These are phyloP conservation scores for Candida incommunis DNA, from an alignment of 805 yeast genomes.

Conservation along the genomic window DNA sequence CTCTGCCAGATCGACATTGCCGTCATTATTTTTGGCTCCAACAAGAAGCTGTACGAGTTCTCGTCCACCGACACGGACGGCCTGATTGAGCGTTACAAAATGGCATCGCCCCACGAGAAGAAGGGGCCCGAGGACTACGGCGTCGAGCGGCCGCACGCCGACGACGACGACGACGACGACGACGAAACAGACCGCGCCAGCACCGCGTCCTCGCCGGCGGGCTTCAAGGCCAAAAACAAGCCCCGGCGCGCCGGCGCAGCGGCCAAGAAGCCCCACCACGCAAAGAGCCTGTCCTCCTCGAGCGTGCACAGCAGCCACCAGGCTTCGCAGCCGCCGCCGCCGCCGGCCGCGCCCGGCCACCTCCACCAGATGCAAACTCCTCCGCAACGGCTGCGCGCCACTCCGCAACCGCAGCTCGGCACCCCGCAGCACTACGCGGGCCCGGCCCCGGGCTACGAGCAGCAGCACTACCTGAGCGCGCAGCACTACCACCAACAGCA, in stretches of 20 bases:
- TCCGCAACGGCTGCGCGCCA: neutral
- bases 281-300: neutral
- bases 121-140: slow-evolving; percentile 1
- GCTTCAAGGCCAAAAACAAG: neutral
- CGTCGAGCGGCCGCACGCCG: slow-evolving; percentile 2
- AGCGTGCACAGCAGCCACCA: neutral
- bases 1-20: slow-evolving; percentile 89
- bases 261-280: neutral
- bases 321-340: neutral
- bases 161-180: slow-evolving; percentile 9
- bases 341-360: neutral
- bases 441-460: neutral
- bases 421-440: neutral
- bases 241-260: neutral
- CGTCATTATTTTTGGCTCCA: slow-evolving; percentile 72
- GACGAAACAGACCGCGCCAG: slow-evolving; percentile 2
- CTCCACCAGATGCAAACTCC: neutral
- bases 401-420: neutral
- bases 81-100: slow-evolving; percentile 29
- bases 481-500: neutral
- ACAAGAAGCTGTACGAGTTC: slow-evolving; percentile 67
- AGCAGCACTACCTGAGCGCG: neutral
- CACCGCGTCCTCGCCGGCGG: neutral
- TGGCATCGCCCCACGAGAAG: slow-evolving; percentile 7
- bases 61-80: slow-evolving; percentile 52